A percentile compares a stretch with the other conserved stretches of the same genome.
Evolutionary conservation across 345 rosid genomes (phyloP).

Genomic region (Murraya koenigii): DNA sequence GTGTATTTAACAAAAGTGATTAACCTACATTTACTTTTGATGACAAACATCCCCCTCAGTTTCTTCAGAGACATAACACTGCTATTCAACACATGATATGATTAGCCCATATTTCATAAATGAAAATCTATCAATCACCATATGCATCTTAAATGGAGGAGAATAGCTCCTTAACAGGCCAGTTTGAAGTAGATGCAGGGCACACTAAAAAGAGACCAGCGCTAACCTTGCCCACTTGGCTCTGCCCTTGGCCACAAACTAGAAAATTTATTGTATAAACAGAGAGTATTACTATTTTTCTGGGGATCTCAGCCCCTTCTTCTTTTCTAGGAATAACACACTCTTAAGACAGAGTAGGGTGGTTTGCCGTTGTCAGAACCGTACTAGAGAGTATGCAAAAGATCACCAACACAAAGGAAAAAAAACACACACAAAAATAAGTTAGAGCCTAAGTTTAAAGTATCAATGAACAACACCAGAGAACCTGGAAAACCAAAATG

Average conservation of each 20-base stretch:
- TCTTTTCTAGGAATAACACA: background rate
- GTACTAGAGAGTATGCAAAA: background rate
- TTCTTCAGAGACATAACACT: background rate
- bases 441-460: background rate
- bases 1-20: background rate
- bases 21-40: background rate
- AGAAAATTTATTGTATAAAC: background rate
- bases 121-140: background rate
- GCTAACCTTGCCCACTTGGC: background rate
- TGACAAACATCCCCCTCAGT: background rate
- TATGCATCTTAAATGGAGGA: background rate
- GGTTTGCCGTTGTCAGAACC: too few species aligned
- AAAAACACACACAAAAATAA: background rate
- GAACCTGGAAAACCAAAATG: background rate
- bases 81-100: background rate
- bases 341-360: too few species aligned
- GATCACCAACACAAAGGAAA: background rate
- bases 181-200: background rate
- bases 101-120: background rate
- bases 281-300: background rate
- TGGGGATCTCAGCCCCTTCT: background rate
- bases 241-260: background rate
- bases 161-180: background rate
- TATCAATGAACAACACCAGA: background rate
- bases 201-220: background rate